Percentiles rank a stretch among this genome's conserved stretches.
Evolutionary conservation across 2,329 filamentous ascomycete species (phyloP).

Genomic region (Aspergillus tubingensis): DNA sequence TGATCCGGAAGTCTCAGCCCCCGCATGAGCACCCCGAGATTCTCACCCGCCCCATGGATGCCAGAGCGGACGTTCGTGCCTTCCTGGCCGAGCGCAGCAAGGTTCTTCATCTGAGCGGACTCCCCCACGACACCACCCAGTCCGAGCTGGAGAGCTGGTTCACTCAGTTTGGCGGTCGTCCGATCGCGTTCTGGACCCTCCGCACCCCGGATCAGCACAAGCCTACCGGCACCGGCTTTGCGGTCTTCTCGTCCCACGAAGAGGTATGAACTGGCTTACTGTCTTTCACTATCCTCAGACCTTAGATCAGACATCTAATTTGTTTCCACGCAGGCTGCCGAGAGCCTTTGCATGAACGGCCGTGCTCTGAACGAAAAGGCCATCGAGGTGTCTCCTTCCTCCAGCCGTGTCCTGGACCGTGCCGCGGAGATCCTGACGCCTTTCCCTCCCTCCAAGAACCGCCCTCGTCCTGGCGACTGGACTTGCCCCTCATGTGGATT

Average conservation of each 20-base stretch:
- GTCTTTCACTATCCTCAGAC: conserved; percentile 8
- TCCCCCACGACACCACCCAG: conserved; percentile 97
- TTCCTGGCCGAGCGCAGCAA: conserved; percentile 97
- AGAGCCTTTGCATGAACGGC: conserved; percentile 98
- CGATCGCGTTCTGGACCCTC: conserved; percentile 98
- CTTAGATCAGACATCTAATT: conserved; percentile 12
- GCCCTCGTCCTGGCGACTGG: conserved; percentile 96
- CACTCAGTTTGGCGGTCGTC: conserved; percentile 94
- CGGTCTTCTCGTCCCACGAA: conserved; percentile 97
- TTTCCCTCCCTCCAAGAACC: conserved; percentile 98
- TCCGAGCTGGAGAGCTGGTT: conserved; percentile 99
- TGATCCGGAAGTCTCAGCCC: conserved; percentile 96
- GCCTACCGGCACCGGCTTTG: conserved; percentile 97
- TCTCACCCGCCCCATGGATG: conserved; percentile 92
- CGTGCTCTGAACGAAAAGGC: conserved; percentile 97
- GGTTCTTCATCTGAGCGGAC: conserved; percentile 94
- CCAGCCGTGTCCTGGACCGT: conserved; percentile 92
- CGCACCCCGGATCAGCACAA: conserved; percentile 98
- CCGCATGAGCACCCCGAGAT: conserved; percentile 93
- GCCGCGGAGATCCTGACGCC: conserved; percentile 94
- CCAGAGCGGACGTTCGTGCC: conserved; percentile 90
- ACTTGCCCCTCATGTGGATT: conserved; percentile 98
- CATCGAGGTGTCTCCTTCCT: conserved; percentile 96
- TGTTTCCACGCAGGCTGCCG: conserved; percentile 65
- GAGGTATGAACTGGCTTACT: conserved; percentile 66